A percentile compares a stretch with the other conserved stretches of the same genome.
Conservation (phyloP, 2,329 filamentous ascomycete species). For the Fusarium xylarioides region DNA sequence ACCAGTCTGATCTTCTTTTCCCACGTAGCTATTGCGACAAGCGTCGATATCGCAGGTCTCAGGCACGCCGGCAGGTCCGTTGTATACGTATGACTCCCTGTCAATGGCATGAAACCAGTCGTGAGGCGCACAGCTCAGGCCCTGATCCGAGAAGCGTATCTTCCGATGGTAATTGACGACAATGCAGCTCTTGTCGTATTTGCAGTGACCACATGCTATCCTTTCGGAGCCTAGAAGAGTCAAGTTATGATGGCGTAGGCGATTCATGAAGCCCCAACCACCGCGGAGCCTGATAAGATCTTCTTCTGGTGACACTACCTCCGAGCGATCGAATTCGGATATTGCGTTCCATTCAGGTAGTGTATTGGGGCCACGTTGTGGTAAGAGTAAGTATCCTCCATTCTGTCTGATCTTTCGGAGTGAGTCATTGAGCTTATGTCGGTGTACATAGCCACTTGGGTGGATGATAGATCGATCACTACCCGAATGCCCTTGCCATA, state of each 20-base stretch:
- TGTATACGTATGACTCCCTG: not conserved
- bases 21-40: not conserved
- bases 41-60: accelerated
- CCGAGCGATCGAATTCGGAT: not conserved
- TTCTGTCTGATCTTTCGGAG: not conserved
- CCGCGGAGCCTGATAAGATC: not conserved
- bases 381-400: not conserved
- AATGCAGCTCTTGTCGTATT: not conserved
- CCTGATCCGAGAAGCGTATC: not conserved
- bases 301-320: not conserved
- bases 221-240: not conserved
- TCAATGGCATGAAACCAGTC: not conserved
- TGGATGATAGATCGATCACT: not conserved
- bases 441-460: not conserved
- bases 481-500: not conserved
- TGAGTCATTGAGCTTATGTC: not conserved
- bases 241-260: not conserved
- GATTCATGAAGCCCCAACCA: not conserved
- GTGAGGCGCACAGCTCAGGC: not conserved
- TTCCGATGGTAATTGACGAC: not conserved
- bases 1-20: not conserved
- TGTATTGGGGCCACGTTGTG: not conserved
- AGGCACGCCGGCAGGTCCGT: not conserved
- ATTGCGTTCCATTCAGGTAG: not conserved
- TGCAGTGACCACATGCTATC: not conserved